Conservation (phyloP, 768 basidiomycete genomes). For the Dacryopinax spathularia region DNA sequence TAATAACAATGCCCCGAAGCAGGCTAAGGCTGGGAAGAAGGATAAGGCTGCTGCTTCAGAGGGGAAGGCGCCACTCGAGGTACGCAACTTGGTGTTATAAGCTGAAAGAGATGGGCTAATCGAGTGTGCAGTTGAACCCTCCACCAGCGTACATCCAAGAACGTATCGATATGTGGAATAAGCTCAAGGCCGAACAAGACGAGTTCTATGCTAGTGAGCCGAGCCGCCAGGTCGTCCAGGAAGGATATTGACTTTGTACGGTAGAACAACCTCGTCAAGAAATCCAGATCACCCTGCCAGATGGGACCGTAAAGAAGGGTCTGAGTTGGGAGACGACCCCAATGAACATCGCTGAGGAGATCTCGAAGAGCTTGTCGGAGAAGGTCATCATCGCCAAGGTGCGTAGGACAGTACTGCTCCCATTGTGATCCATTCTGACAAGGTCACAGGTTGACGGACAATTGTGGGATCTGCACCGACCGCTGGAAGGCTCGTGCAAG, state of each 20-base stretch:
- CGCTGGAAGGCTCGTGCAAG: slow-evolving; percentile 70
- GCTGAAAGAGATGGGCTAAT: not conserved
- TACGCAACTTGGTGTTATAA: slow-evolving; percentile 8
- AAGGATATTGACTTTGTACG: no score
- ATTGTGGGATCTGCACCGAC: slow-evolving; percentile 91
- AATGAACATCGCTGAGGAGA: slow-evolving; percentile 73
- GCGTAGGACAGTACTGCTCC: slow-evolving; percentile 9
- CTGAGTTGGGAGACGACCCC: slow-evolving; percentile 93
- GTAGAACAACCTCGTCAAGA: slow-evolving; percentile 59
- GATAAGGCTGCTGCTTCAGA: slow-evolving; percentile 12
- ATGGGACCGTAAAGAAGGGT: slow-evolving; percentile 71
- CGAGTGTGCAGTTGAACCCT: slow-evolving; percentile 49
- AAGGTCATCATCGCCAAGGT: slow-evolving; percentile 88
- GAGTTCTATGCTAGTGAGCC: slow-evolving; percentile 58
- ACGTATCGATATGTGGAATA: slow-evolving; percentile 78
- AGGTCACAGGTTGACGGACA: slow-evolving; percentile 54
- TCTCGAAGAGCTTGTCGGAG: slow-evolving; percentile 79
- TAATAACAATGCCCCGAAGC: slow-evolving; percentile 16
- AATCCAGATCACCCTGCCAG: slow-evolving; percentile 70
- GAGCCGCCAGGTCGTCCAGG: no score
- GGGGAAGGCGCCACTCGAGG: slow-evolving; percentile 18
- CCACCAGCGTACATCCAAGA: slow-evolving; percentile 76
- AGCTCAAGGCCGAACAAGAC: slow-evolving; percentile 72
- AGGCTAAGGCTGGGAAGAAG: slow-evolving; percentile 22
- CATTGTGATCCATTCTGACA: slow-evolving; percentile 6